A percentile compares a stretch with the other conserved stretches of the same genome.
phyloP scores from a whole-genome alignment of 805 yeast genomes.

The Saccharomycodes ludwigii region DNA sequence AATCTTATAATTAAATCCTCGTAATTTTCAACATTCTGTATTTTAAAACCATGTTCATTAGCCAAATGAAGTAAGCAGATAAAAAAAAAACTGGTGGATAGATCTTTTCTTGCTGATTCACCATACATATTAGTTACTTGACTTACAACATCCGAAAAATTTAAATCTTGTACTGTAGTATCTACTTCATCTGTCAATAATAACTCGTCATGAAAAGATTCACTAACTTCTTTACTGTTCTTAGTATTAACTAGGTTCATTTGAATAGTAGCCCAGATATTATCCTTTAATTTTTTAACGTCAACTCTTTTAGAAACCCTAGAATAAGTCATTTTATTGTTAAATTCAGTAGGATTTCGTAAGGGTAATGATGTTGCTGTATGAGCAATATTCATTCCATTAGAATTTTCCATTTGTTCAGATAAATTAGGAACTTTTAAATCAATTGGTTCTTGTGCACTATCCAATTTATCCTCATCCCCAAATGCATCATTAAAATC shows the following conservation, averaged over 20 bases:
- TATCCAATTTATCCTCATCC: slow-evolving; percentile 12
- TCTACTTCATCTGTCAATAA: slow-evolving; percentile 5
- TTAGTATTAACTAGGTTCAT: slow-evolving; percentile 71
- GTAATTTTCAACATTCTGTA: slow-evolving; percentile 34
- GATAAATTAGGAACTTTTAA: too few species aligned
- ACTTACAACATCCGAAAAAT: slow-evolving; percentile 36
- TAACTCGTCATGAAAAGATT: slow-evolving; percentile 36
- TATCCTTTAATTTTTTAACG: slow-evolving; percentile 58
- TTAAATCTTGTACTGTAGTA: slow-evolving; percentile 12
- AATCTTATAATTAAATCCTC: slow-evolving; percentile 16
- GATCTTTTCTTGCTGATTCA: slow-evolving; percentile 43
- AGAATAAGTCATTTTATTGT: slow-evolving; percentile 41
- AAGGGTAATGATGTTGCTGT: slow-evolving; percentile 19
- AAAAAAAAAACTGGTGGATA: slow-evolving; percentile 78
- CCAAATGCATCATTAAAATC: slow-evolving; percentile 26
- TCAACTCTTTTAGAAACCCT: slow-evolving; percentile 71
- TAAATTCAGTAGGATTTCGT: slow-evolving; percentile 6
- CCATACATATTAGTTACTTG: slow-evolving; percentile 42
- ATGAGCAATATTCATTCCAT: neutral
- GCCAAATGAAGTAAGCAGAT: slow-evolving; percentile 77
- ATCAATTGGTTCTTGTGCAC: neutral
- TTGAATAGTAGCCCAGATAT: slow-evolving; percentile 52
- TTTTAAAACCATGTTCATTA: slow-evolving; percentile 64
- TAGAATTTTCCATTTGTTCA: neutral
- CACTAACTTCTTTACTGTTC: slow-evolving; percentile 57